phyloP scores from a whole-genome alignment of 2,329 filamentous ascomycete species.

The Waltergamsia citrina region DNA sequence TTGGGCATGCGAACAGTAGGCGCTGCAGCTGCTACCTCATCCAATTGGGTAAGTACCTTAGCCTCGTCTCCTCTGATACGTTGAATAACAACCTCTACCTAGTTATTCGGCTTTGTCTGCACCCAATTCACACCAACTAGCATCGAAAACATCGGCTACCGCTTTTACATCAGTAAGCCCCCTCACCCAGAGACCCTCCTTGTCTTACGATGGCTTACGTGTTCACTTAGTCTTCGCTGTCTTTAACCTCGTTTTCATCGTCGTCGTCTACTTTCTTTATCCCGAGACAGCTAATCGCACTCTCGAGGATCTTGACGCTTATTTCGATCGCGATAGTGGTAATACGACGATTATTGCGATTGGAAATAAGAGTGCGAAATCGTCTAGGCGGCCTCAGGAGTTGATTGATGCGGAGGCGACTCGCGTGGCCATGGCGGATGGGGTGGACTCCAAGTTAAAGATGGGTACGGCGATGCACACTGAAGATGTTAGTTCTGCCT shows the following conservation, averaged over 20 bases:
- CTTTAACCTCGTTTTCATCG: constrained; percentile 29
- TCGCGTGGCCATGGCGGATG: constrained; percentile 1
- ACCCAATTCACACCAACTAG: constrained; percentile 55
- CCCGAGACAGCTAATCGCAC: constrained; percentile 33
- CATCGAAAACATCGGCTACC: constrained; percentile 45
- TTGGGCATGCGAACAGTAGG: constrained; percentile 5
- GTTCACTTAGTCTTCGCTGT: constrained; percentile 28
- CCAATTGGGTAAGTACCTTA: constrained; percentile 15
- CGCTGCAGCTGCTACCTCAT: constrained; percentile 4
- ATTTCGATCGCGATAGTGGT: constrained; percentile 11
- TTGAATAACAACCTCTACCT: constrained; percentile 35
- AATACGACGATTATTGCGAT: constrained; percentile 31
- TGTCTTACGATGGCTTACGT: too few species aligned
- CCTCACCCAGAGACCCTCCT: too few species aligned
- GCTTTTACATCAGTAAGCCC: constrained; percentile 20
- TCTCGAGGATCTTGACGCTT: constrained; percentile 51
- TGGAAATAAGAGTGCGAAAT: constrained; percentile 34
- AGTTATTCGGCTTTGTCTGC: constrained; percentile 6
- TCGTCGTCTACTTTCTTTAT: constrained; percentile 32
- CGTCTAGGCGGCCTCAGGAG: constrained; percentile 31
- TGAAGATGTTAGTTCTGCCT: constrained; percentile 1
- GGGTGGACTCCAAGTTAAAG: background rate
- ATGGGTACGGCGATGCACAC: background rate
- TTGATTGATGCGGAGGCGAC: constrained; percentile 26
- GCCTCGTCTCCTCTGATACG: constrained; percentile 51